phyloP scores from a whole-genome alignment of 495 filamentous ascomycete genomes.

The Podospora sp. region DNA sequence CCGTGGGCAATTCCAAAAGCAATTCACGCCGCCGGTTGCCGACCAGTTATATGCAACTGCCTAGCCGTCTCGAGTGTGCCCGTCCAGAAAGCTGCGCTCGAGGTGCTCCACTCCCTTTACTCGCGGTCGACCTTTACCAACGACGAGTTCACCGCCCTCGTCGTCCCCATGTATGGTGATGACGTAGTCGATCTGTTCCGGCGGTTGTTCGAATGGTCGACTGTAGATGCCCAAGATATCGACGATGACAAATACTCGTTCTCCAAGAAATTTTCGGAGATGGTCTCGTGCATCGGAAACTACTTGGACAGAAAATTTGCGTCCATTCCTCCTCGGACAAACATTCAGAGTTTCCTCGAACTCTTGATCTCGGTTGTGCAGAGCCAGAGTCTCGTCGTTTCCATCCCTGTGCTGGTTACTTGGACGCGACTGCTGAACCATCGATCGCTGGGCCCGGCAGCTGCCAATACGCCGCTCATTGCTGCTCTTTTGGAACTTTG shows the following conservation, averaged over 20 bases:
- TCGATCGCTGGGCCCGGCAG: slow-evolving; percentile 64
- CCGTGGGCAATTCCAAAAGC: slow-evolving; percentile 85
- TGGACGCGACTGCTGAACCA: slow-evolving; percentile 81
- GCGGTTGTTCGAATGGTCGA: slow-evolving; percentile 79
- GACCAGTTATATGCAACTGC: slow-evolving; percentile 71
- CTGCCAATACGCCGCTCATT: slow-evolving; percentile 66
- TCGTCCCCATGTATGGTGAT: slow-evolving; percentile 74
- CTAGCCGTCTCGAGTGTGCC: slow-evolving; percentile 72
- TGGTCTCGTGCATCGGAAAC: slow-evolving; percentile 80
- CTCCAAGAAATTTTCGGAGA: slow-evolving; percentile 92
- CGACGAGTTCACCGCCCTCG: slow-evolving; percentile 76
- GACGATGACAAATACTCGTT: slow-evolving; percentile 91
- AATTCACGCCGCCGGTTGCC: slow-evolving; percentile 66
- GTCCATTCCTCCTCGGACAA: slow-evolving; percentile 53
- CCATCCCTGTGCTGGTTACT: slow-evolving; percentile 86
- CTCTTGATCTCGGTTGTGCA: slow-evolving; percentile 78
- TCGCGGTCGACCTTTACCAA: slow-evolving; percentile 71
- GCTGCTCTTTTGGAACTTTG: slow-evolving; percentile 77
- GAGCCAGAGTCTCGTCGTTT: slow-evolving; percentile 85
- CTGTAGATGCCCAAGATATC: slow-evolving; percentile 74
- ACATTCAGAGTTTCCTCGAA: slow-evolving; percentile 76
- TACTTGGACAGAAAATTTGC: slow-evolving; percentile 77
- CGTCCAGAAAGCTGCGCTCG: slow-evolving; percentile 68
- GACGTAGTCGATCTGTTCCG: slow-evolving; percentile 72
- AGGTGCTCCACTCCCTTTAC: slow-evolving; percentile 82